Base-by-base conservation (phyloP, 1,284 basidiomycete species). In the Anthracocystis walkeri region DNA sequence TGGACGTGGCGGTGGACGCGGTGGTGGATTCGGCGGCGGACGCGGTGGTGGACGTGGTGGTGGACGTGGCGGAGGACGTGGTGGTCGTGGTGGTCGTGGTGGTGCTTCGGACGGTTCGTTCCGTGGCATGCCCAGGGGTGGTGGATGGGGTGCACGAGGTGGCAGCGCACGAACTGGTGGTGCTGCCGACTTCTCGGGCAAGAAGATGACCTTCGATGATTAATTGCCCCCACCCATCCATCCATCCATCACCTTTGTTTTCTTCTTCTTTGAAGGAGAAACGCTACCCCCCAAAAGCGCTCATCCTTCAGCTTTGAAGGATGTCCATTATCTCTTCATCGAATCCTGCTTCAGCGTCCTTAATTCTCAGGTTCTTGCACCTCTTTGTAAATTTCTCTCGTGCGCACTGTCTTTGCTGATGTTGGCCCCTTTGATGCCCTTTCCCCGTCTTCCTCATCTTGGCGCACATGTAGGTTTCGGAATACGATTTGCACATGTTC, bases 141-240 rank as follows among this genome's bases (percentile, higher is more conserved):
- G 80, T 80, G 87, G 88, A 58, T 83, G 81, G 79, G 65, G 77
- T 57, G 49, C 35, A 25, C 71, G 78, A 25, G 58, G 68, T 35
- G 77, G 80, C 57, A 72, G 64, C 58, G 87, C 90, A 53, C 89
- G 91, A 75, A 90, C 88, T 46, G 94, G 93, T 54, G 93, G 90
- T 25, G 91, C 94, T 81, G 87, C 90, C 60, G 85, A 89, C 33
- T 90, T 90, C 64, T 90, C 91, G 79, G 95, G 95, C 78, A 92
- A 89, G 87, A 96, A 95, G 88, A 91, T 89, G 68, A 92, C 90
- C 20, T 96, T 95, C 84, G 88, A 88, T 82, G 88, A 87, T 58
- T 78, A 70, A 12, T 25, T 40, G 6, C 6, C 58, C 4, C 48
- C 23, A 35, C 44, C 18, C 25, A 29, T 29, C 29, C 29, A 29